A percentile compares a stretch with the other conserved stretches of the same genome.
These are phyloP conservation scores for Helotiales sp. DNA, from an alignment of 2,329 filamentous ascomycete species.

Conservation along the genomic window DNA sequence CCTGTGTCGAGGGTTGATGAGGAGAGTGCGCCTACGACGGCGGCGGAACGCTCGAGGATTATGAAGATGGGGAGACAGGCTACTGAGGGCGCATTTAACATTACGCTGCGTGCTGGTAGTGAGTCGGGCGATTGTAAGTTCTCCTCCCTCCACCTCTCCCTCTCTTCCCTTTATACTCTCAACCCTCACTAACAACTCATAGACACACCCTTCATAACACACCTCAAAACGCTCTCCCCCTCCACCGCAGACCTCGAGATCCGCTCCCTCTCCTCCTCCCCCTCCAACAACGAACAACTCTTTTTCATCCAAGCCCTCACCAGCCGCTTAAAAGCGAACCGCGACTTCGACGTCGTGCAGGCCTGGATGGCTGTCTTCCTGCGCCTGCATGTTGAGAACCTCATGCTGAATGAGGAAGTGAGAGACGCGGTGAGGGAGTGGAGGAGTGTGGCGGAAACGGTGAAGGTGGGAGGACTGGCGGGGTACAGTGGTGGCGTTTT, in stretches of 20 bases:
- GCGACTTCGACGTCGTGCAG: slow-evolving; percentile 92
- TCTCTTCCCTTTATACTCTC: too few relatives aligned
- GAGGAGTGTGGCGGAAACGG: slow-evolving; percentile 77
- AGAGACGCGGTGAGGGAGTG: slow-evolving; percentile 68
- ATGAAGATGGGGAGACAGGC: slow-evolving; percentile 66
- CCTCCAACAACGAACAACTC: slow-evolving; percentile 68
- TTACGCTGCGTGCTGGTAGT: slow-evolving; percentile 59
- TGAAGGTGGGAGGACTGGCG: slow-evolving; percentile 74
- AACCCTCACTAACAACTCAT: background rate
- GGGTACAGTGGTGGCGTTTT: slow-evolving; percentile 89
- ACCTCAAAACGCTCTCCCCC: slow-evolving; percentile 81
- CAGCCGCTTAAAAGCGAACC: slow-evolving; percentile 66
- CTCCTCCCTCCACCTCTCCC: background rate
- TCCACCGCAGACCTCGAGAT: slow-evolving; percentile 90
- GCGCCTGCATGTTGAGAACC: slow-evolving; percentile 71
- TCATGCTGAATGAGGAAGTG: slow-evolving; percentile 53
- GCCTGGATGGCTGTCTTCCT: slow-evolving; percentile 98
- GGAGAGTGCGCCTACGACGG: slow-evolving; percentile 42
- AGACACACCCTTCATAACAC: slow-evolving; percentile 72
- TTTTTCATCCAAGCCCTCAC: slow-evolving; percentile 85
- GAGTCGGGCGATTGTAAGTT: slow-evolving; percentile 64
- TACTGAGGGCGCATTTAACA: slow-evolving; percentile 62
- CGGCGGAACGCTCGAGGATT: slow-evolving; percentile 67
- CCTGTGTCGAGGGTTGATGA: slow-evolving; percentile 36
- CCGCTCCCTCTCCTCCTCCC: slow-evolving; percentile 68